Evolutionary conservation across 495 filamentous ascomycete genomes (phyloP).

Genomic region (Neurospora sp.): DNA sequence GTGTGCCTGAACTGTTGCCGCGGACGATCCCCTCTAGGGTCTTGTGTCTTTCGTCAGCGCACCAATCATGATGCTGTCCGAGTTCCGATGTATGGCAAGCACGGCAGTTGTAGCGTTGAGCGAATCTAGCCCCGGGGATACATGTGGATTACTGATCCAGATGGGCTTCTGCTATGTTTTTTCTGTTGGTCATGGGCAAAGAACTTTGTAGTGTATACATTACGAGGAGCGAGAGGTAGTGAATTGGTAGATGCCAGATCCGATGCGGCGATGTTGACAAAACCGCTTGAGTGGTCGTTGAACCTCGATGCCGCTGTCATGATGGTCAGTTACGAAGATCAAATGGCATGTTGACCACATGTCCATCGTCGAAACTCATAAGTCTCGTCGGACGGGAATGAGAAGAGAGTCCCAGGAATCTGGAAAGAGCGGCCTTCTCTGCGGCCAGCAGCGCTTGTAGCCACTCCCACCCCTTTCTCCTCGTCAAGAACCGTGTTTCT

Average conservation of each 20-base stretch:
- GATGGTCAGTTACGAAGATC: not conserved
- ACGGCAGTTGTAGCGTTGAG: not conserved
- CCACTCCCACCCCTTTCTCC: not conserved
- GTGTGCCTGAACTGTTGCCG: not conserved
- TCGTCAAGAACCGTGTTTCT: not conserved
- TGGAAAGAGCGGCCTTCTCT: not conserved
- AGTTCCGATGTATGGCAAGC: not conserved
- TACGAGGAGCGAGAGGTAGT: not conserved
- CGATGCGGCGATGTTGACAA: not conserved
- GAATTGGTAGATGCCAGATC: not conserved
- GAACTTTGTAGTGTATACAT: not conserved
- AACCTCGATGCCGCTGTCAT: not conserved
- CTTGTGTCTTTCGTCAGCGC: not conserved
- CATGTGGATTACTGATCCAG: not conserved
- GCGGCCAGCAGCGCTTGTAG: not conserved
- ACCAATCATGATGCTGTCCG: not conserved
- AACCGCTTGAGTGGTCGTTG: not conserved
- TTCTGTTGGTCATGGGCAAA: not conserved
- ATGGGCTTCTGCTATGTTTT: not conserved
- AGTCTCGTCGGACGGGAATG: not conserved
- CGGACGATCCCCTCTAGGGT: not conserved
- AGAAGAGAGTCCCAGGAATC: not conserved
- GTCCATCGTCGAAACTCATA: not conserved
- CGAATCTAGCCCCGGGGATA: not conserved
- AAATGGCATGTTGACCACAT: not conserved